Conservation (phyloP, 345 rosid genomes). For the Mallotus nudiflorus region DNA sequence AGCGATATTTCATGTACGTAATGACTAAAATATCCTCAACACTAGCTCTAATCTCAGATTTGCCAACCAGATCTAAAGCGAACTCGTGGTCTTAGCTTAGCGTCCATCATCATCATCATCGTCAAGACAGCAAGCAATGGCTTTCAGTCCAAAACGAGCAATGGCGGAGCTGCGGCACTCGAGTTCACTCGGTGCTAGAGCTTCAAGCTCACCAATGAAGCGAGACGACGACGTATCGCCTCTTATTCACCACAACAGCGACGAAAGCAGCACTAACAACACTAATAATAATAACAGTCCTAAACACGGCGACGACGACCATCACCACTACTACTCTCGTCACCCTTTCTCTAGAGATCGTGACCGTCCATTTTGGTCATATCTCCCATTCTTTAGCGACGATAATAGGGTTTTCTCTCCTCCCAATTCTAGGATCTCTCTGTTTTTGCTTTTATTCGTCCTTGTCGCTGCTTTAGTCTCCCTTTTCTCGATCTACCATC, state of each 20-base stretch:
- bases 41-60: not conserved
- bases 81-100: too few relatives aligned
- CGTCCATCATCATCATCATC: not conserved
- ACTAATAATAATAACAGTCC: constrained; percentile 47
- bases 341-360: constrained; percentile 58
- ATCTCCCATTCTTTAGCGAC: constrained; percentile 56
- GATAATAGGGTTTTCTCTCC: constrained; percentile 73
- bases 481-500: constrained; percentile 59
- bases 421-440: constrained; percentile 52
- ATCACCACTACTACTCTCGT: constrained; percentile 47
- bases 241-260: constrained; percentile 40
- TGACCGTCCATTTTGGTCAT: constrained; percentile 70
- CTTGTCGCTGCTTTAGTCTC: constrained; percentile 67
- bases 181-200: constrained; percentile 81
- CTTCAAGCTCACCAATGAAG: constrained; percentile 78
- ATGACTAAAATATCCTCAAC: not conserved
- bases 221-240: constrained; percentile 88
- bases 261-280: too few relatives aligned
- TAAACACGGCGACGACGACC: constrained; percentile 47
- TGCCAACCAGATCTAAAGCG: constrained; percentile 5
- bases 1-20: too few relatives aligned
- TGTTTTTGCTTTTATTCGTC: constrained; percentile 47
- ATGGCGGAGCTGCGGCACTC: constrained; percentile 97
- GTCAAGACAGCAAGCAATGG: constrained; percentile 9
- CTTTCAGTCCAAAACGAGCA: constrained; percentile 57